Evolutionary conservation across 805 yeast genomes (phyloP).

Genomic region (Zygoascus biomembranicola): DNA sequence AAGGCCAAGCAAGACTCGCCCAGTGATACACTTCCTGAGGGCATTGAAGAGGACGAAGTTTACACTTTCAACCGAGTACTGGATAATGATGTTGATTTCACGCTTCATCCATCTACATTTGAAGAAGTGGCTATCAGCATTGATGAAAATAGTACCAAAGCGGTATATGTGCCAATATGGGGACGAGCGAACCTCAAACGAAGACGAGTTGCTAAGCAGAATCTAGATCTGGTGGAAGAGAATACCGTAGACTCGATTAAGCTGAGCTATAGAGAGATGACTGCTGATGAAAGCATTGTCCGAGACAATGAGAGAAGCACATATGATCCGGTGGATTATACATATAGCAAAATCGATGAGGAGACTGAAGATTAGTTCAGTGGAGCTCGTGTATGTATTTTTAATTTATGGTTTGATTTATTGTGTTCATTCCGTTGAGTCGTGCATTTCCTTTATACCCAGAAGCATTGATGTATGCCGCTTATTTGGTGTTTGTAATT

Average conservation of each 20-base stretch:
- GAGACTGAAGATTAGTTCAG: conserved; percentile 23
- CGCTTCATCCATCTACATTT: conserved; percentile 35
- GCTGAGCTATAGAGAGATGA: conserved; percentile 61
- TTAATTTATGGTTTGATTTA: no score
- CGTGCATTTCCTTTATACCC: no score
- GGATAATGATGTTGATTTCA: conserved; percentile 69
- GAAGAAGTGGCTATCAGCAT: conserved; percentile 67
- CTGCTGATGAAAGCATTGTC: conserved; percentile 54
- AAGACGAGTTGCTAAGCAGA: conserved; percentile 59
- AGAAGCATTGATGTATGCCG: no score
- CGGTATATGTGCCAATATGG: conserved; percentile 67
- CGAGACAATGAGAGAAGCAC: conserved; percentile 63
- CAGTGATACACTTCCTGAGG: conserved; percentile 33
- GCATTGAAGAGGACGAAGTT: conserved; percentile 31
- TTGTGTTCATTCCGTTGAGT: no score
- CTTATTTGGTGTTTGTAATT: no score
- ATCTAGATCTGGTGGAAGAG: conserved; percentile 43
- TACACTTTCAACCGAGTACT: conserved; percentile 57
- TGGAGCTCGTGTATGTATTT: no score
- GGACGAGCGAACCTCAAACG: conserved; percentile 78
- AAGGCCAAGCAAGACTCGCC: conserved; percentile 39
- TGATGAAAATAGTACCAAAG: conserved; percentile 40
- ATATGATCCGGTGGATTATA: conserved; percentile 74
- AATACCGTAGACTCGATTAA: conserved; percentile 55
- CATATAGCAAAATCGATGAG: conserved; percentile 47